A percentile compares a stretch with the other conserved stretches of the same genome.
Evolutionary conservation across 2,329 filamentous ascomycete species (phyloP).

Genomic region (Rugonectria rugulosa): DNA sequence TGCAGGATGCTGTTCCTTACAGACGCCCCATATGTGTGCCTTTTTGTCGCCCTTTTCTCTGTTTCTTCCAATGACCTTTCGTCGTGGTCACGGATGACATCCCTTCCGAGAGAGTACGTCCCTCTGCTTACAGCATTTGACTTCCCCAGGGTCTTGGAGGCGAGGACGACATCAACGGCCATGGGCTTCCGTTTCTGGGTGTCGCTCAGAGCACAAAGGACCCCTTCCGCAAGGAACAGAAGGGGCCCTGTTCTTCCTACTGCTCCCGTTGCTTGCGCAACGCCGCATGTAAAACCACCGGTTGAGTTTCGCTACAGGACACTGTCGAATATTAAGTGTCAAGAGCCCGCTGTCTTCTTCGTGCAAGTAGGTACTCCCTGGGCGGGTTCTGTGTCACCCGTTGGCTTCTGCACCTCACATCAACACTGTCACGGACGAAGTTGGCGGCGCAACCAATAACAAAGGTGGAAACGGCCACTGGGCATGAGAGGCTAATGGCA

Average conservation of each 20-base stretch:
- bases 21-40: constrained; percentile 9
- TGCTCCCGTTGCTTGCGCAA: constrained; percentile 36
- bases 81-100: background rate
- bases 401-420: constrained; percentile 1
- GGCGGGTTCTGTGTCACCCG: constrained; percentile 27
- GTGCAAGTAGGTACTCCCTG: too few relatives aligned
- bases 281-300: constrained; percentile 24
- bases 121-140: constrained; percentile 8
- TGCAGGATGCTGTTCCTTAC: constrained; percentile 23
- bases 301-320: constrained; percentile 24
- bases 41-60: constrained; percentile 3
- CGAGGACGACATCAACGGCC: constrained; percentile 34
- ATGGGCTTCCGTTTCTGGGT: constrained; percentile 27
- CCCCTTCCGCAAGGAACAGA: constrained; percentile 31
- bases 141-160: constrained; percentile 29
- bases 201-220: constrained; percentile 28
- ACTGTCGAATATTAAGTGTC: too few relatives aligned
- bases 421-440: background rate
- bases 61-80: constrained; percentile 2
- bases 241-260: constrained; percentile 30
- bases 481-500: background rate
- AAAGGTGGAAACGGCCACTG: background rate
- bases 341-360: too few relatives aligned
- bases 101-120: background rate
- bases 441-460: background rate